A percentile compares a stretch with the other conserved stretches of the same genome.
These are phyloP conservation scores for Chlamydomonas applanata DNA, from an alignment of 139 green algal genomes.

Conservation along the genomic window DNA sequence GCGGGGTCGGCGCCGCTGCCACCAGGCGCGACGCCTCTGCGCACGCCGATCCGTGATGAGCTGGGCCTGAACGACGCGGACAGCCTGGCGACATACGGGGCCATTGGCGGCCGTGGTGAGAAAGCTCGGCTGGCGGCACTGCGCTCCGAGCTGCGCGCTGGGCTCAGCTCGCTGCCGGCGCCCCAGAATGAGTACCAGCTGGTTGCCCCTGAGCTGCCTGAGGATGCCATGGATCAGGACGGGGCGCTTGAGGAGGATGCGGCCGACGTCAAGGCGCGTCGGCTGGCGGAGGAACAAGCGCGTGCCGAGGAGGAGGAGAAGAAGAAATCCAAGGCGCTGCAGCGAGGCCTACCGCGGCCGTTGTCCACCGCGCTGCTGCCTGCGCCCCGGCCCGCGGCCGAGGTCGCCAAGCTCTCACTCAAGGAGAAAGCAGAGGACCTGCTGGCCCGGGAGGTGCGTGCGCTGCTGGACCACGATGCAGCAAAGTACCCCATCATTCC, in stretches of 20 bases:
- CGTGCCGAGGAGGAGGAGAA: conserved; percentile 49
- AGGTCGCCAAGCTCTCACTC: conserved; percentile 12
- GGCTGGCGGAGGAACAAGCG: conserved; percentile 49
- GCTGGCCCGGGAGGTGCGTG: conserved; percentile 63
- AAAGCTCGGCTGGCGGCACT: conserved; percentile 17
- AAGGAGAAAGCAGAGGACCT: conserved; percentile 71
- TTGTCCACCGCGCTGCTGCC: conserved; percentile 38
- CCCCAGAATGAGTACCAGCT: conserved; percentile 84
- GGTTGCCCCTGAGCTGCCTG: conserved; percentile 54
- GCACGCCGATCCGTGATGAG: conserved; percentile 71
- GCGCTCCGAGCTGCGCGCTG: conserved; percentile 58
- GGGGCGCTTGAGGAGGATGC: conserved; percentile 76
- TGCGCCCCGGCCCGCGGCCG: conserved; percentile 15
- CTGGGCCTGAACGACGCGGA: conserved; percentile 83
- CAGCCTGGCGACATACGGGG: conserved; percentile 8
- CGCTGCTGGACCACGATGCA: conserved; percentile 70
- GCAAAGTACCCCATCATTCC: conserved; percentile 59
- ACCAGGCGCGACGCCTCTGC: conserved; percentile 47
- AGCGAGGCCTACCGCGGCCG: conserved; percentile 75
- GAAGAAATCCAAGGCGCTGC: conserved; percentile 60
- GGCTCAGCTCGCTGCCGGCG: conserved; percentile 73
- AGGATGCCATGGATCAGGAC: conserved; percentile 35
- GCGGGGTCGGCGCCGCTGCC: not conserved
- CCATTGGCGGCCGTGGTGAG: conserved; percentile 21
- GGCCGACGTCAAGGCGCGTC: conserved; percentile 62